Evolutionary conservation across 75 land plant species (phyloP).

Genomic region (Selaginella moellendorffii): DNA sequence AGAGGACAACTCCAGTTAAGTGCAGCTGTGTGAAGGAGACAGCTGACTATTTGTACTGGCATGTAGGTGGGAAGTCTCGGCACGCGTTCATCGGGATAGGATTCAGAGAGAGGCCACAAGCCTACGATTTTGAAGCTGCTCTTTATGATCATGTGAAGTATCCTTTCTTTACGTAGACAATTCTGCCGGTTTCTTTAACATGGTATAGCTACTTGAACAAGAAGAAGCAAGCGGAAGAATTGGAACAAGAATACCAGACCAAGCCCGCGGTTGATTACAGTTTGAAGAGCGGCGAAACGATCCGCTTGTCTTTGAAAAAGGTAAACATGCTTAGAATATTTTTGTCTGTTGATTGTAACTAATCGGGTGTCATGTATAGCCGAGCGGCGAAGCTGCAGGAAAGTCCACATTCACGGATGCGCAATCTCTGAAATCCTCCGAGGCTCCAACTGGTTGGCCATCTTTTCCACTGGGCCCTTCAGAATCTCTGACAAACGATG

Average conservation of each 20-base stretch:
- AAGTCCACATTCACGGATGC: not conserved
- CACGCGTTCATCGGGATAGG: conserved; percentile 98
- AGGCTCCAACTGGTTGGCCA: conserved; percentile 1
- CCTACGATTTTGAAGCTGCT: conserved; percentile 97
- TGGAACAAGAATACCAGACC: conserved; percentile 79
- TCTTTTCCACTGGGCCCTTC: not conserved
- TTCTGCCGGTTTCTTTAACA: conserved; percentile 25
- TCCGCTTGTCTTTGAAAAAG: conserved; percentile 56
- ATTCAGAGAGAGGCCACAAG: conserved; percentile 79
- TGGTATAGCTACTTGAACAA: conserved; percentile 68
- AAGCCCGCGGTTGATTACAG: conserved; percentile 77
- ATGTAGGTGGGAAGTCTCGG: conserved; percentile 60
- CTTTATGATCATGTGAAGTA: conserved; percentile 96
- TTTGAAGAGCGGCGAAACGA: conserved; percentile 86
- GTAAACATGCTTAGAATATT: conserved; percentile 43
- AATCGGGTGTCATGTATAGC: not conserved
- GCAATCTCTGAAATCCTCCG: not conserved
- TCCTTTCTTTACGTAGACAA: conserved; percentile 18
- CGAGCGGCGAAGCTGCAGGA: too few relatives aligned
- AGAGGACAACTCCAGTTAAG: conserved; percentile 70
- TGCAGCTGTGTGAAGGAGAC: not conserved
- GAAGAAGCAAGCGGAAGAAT: conserved; percentile 87
- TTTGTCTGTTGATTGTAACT: conserved; percentile 20
- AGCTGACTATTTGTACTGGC: conserved; percentile 11
- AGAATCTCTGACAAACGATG: conserved; percentile 3